A percentile compares a stretch with the other conserved stretches of the same genome.
These are phyloP conservation scores for Ogataea nakhonphanomensis DNA, from an alignment of 805 yeast species.

Conservation along the genomic window DNA sequence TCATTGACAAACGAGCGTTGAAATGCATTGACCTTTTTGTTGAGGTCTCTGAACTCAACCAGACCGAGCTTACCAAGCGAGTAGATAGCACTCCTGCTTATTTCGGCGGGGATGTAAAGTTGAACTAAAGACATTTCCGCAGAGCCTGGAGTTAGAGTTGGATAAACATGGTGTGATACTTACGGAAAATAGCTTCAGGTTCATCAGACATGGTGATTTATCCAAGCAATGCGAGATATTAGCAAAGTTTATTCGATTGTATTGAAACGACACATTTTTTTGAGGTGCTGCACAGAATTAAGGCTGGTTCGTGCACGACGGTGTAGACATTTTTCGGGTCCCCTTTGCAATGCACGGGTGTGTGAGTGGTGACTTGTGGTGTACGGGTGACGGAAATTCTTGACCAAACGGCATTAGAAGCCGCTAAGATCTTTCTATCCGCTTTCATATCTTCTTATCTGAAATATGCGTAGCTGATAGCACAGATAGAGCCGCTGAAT, in stretches of 20 bases:
- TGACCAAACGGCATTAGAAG: not conserved
- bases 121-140: conserved; percentile 97
- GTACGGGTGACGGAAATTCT: not conserved
- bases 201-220: conserved; percentile 12
- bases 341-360: not conserved
- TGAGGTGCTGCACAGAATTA: conserved; percentile 7
- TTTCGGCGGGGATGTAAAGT: conserved; percentile 87
- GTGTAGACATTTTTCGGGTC: no score
- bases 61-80: conserved; percentile 84
- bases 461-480: no score
- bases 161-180: conserved; percentile 7
- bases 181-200: conserved; percentile 33
- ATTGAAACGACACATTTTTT: not conserved
- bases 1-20: conserved; percentile 91
- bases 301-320: not conserved
- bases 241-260: conserved; percentile 1
- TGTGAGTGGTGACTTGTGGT: not conserved
- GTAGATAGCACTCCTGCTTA: conserved; percentile 78
- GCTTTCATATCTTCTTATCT: no score
- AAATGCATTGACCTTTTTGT: conserved; percentile 76
- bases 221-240: conserved; percentile 4
- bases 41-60: conserved; percentile 87
- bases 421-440: no score
- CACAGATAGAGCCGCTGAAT: not conserved
- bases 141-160: conserved; percentile 46